Conservation (phyloP, 2,329 filamentous ascomycete species). For the Curvularia verruculosa region DNA sequence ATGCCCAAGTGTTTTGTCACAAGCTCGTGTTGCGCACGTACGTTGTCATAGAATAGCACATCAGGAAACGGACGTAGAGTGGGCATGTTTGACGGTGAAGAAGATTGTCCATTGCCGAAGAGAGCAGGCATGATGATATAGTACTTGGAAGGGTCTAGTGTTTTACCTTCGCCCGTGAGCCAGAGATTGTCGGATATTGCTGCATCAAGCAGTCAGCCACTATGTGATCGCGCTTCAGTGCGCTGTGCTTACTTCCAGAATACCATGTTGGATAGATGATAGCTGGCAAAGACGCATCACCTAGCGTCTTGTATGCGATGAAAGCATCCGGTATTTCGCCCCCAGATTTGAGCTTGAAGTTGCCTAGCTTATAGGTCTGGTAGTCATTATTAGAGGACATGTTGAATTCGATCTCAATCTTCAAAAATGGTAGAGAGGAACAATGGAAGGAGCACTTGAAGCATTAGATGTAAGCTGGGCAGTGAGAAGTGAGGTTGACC, state of each 20-base stretch:
- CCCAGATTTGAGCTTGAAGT: constrained; percentile 71
- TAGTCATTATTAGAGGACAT: constrained; percentile 46
- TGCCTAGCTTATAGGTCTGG: constrained; percentile 65
- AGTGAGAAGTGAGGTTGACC: background rate
- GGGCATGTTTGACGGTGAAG: constrained; percentile 68
- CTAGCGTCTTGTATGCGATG: constrained; percentile 79
- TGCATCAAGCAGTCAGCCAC: constrained; percentile 21
- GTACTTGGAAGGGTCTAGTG: constrained; percentile 68
- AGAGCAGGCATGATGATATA: constrained; percentile 72
- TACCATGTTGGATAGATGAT: constrained; percentile 83
- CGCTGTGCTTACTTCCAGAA: constrained; percentile 58
- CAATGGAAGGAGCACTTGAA: background rate
- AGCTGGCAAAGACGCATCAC: constrained; percentile 65
- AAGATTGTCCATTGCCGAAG: constrained; percentile 72
- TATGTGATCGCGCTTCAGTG: background rate
- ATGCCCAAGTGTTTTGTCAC: constrained; percentile 68
- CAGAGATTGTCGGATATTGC: constrained; percentile 74
- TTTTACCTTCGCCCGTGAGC: constrained; percentile 70
- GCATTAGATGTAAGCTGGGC: background rate
- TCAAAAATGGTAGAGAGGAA: background rate
- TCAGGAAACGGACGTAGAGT: constrained; percentile 64
- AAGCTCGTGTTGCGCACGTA: constrained; percentile 68
- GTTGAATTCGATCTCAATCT: background rate
- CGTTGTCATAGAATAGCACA: constrained; percentile 71
- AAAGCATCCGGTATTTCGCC: constrained; percentile 66